A percentile compares a stretch with the other conserved stretches of the same genome.
phyloP scores from a whole-genome alignment of 2,329 filamentous ascomycete species.

The Sporothrix protearum region DNA sequence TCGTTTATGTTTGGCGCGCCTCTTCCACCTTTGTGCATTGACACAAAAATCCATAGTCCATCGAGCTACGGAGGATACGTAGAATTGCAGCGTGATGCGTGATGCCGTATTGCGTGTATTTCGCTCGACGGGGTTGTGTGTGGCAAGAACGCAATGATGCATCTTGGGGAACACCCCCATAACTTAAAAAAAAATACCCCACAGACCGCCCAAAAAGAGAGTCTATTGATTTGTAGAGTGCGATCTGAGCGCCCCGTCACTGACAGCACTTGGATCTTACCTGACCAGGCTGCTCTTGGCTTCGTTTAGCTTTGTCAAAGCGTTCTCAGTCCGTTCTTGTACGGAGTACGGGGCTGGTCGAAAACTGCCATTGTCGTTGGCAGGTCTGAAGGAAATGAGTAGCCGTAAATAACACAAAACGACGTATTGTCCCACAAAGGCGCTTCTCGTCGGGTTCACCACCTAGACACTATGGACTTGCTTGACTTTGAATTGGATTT shows the following conservation, averaged over 20 bases:
- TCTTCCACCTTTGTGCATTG: background rate
- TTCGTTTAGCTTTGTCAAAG: conserved; percentile 1
- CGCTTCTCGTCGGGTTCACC: no score
- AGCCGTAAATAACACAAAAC: no score
- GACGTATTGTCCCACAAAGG: no score
- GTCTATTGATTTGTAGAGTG: background rate
- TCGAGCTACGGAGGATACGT: background rate
- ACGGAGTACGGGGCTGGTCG: background rate
- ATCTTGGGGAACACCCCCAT: background rate
- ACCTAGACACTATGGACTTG: background rate
- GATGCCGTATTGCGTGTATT: background rate
- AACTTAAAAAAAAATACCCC: background rate
- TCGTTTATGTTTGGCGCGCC: background rate
- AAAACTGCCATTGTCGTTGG: background rate
- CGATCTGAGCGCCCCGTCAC: background rate
- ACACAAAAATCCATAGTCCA: background rate
- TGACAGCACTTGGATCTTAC: background rate
- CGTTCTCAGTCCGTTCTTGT: no score
- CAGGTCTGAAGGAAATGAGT: background rate
- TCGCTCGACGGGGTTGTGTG: background rate
- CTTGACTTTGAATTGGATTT: background rate
- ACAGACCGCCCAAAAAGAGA: background rate
- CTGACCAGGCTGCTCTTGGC: background rate
- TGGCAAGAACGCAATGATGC: background rate
- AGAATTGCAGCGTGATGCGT: background rate